Conservation (phyloP, 106 monocot species). For the Dactylorhiza incarnata region DNA sequence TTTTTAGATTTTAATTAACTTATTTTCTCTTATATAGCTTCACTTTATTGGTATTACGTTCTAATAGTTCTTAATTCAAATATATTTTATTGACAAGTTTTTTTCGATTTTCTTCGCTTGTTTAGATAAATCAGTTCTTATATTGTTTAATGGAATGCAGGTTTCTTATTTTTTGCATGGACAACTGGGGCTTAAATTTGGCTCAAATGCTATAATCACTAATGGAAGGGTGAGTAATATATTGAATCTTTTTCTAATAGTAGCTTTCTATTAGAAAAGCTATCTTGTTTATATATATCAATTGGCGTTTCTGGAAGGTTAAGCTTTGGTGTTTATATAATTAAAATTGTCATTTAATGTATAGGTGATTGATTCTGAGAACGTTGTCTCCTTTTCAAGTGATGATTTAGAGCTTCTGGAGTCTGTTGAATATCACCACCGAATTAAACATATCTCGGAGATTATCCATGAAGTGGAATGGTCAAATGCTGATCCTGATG, state of each 20-base stretch:
- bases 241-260: not conserved
- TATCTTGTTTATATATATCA: not conserved
- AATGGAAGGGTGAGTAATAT: slow-evolving; percentile 84
- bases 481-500: slow-evolving; percentile 76
- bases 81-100: not conserved
- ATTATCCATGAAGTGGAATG: slow-evolving; percentile 73
- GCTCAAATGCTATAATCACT: slow-evolving; percentile 67
- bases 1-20: not conserved
- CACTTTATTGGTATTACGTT: not conserved
- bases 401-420: slow-evolving; percentile 90
- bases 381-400: slow-evolving; percentile 48
- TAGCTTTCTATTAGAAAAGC: not conserved
- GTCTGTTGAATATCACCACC: slow-evolving; percentile 66
- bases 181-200: slow-evolving; percentile 48
- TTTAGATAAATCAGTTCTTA: not conserved
- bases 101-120: not conserved
- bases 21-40: not conserved
- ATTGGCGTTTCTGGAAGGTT: not conserved
- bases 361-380: slow-evolving; percentile 52
- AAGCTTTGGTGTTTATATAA: not conserved
- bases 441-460: slow-evolving; percentile 60
- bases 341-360: slow-evolving; percentile 5
- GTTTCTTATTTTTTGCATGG: slow-evolving; percentile 40
- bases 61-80: not conserved
- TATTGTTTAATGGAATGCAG: slow-evolving; percentile 30